Conservation (phyloP, 495 filamentous ascomycete genomes). For the Xylaria scruposa region DNA sequence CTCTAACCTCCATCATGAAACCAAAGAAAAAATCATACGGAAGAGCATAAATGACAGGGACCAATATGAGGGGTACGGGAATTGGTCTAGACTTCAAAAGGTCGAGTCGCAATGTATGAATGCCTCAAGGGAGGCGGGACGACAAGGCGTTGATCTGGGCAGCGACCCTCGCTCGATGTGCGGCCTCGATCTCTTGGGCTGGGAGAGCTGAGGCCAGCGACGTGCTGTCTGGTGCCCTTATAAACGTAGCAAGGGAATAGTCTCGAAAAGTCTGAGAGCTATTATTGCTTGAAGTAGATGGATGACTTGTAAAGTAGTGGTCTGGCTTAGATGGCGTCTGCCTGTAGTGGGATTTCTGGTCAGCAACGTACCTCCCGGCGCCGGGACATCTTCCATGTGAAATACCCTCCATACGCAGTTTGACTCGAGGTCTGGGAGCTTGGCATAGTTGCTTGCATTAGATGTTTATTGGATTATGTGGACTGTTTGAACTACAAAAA, state of each 20-base stretch:
- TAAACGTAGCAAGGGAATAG: neutral
- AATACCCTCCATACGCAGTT: slow-evolving; percentile 11
- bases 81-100: neutral
- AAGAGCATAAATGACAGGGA: neutral
- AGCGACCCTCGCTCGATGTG: neutral
- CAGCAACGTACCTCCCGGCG: neutral
- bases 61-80: neutral
- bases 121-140: neutral
- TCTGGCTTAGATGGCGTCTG: neutral
- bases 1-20: neutral
- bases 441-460: neutral
- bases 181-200: neutral
- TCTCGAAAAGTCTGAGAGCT: neutral
- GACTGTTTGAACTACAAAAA: neutral
- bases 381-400: neutral
- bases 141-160: neutral
- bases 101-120: neutral
- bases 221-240: neutral
- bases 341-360: neutral
- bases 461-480: neutral
- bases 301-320: neutral
- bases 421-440: neutral
- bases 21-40: neutral
- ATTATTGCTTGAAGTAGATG: neutral
- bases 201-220: neutral